phyloP scores from a whole-genome alignment of 179 eudicot species.

The Beta corolliflora region DNA sequence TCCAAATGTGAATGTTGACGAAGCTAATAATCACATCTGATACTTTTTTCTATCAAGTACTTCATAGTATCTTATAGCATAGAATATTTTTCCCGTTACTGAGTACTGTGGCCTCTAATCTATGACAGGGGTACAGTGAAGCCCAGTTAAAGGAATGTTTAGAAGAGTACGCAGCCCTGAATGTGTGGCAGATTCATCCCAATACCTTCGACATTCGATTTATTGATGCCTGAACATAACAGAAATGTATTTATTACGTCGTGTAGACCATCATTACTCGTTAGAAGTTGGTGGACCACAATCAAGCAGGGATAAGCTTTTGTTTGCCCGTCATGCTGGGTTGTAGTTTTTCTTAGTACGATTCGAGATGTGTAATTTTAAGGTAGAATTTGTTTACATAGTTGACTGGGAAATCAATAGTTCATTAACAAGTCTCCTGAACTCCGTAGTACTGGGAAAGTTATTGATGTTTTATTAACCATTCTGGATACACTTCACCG shows the following conservation, averaged over 20 bases:
- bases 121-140: constrained; percentile 89
- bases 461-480: no score
- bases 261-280: background rate
- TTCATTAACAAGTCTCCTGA: no score
- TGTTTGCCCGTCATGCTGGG: background rate
- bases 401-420: background rate
- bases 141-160: constrained; percentile 92
- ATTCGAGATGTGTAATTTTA: constrained; percentile 13
- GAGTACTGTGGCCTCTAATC: background rate
- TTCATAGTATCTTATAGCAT: background rate
- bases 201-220: constrained; percentile 85
- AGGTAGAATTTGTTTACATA: constrained; percentile 1
- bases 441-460: no score
- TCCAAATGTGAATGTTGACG: background rate
- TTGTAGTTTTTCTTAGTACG: background rate
- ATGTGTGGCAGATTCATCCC: constrained; percentile 99
- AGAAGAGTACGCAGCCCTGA: constrained; percentile 93
- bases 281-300: no score
- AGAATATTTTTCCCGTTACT: background rate
- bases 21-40: background rate
- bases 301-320: background rate
- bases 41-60: background rate
- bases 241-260: background rate
- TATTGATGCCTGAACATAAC: constrained; percentile 64
- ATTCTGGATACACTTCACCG: no score